Evolutionary conservation across 805 yeast genomes (phyloP).

Genomic region (Suhomyces canberraensis): DNA sequence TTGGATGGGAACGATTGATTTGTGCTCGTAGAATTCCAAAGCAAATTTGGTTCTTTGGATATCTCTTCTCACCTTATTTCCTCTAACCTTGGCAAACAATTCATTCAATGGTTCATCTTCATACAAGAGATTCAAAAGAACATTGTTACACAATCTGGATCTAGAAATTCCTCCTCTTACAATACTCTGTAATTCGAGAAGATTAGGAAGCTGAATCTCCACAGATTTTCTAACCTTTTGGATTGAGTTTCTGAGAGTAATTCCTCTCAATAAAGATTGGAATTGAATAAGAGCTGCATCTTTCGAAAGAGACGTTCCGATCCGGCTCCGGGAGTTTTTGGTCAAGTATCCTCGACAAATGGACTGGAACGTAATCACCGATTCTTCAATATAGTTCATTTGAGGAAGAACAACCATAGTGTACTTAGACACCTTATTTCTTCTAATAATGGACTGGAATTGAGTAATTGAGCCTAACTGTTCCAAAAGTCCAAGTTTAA

Average conservation of each 20-base stretch:
- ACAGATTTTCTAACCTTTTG: constrained; percentile 10
- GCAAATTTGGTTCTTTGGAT: constrained; percentile 16
- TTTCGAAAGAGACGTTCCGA: neutral
- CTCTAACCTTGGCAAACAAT: constrained; percentile 45
- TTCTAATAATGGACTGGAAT: constrained; percentile 39
- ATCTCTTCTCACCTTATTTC: constrained; percentile 33
- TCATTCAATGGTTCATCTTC: constrained; percentile 36
- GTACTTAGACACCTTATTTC: constrained; percentile 17
- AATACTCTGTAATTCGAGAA: constrained; percentile 38
- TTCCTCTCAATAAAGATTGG: constrained; percentile 41
- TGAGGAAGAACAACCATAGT: constrained; percentile 22
- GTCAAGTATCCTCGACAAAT: constrained; percentile 24
- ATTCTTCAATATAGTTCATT: constrained; percentile 18
- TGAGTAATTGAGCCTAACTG: constrained; percentile 18
- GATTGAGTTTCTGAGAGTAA: constrained; percentile 24
- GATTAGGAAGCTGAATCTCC: constrained; percentile 5
- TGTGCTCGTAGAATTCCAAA: constrained; percentile 13
- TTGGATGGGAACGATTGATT: constrained; percentile 46
- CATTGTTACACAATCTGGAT: constrained; percentile 39
- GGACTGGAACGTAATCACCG: constrained; percentile 28
- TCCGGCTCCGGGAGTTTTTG: constrained; percentile 8
- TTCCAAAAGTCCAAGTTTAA: constrained; percentile 7
- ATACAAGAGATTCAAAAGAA: constrained; percentile 39
- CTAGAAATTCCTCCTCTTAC: constrained; percentile 46
- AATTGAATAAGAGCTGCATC: constrained; percentile 22